A percentile compares a stretch with the other conserved stretches of the same genome.
Evolutionary conservation across 1,284 basidiomycete species (phyloP).

Genomic region (Irpex sp.): DNA sequence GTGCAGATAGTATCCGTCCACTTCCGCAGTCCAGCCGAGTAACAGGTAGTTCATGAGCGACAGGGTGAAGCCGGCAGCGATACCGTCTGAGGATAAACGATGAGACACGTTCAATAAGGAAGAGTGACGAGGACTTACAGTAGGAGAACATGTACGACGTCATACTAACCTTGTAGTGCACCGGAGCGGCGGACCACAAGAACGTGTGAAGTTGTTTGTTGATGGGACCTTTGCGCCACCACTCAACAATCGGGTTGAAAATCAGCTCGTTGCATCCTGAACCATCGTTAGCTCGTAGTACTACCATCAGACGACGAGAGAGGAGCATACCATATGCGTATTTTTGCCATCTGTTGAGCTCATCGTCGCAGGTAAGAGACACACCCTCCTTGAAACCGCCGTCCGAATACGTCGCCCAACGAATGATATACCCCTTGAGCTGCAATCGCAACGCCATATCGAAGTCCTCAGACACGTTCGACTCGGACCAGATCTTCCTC

Average conservation of each 20-base stretch:
- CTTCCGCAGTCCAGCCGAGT: slow-evolving; percentile 55
- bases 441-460: slow-evolving; percentile 66
- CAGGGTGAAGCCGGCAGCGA: slow-evolving; percentile 64
- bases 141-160: slow-evolving; percentile 85
- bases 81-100: slow-evolving; percentile 51
- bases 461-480: slow-evolving; percentile 82
- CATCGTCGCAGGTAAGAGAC: slow-evolving; percentile 74
- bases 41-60: slow-evolving; percentile 71
- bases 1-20: slow-evolving; percentile 70
- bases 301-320: slow-evolving; percentile 8
- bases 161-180: slow-evolving; percentile 83
- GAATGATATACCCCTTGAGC: slow-evolving; percentile 68
- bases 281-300: slow-evolving; percentile 6
- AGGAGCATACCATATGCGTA: slow-evolving; percentile 68
- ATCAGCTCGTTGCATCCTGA: slow-evolving; percentile 66
- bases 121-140: slow-evolving; percentile 40
- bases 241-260: slow-evolving; percentile 71
- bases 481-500: slow-evolving; percentile 80
- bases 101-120: not conserved
- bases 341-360: slow-evolving; percentile 84
- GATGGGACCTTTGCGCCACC: slow-evolving; percentile 74
- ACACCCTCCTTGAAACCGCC: slow-evolving; percentile 86
- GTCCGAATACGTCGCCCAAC: slow-evolving; percentile 82
- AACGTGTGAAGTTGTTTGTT: slow-evolving; percentile 73
- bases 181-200: slow-evolving; percentile 71